These are phyloP conservation scores for Penicillium expansum DNA, from an alignment of 2,329 filamentous ascomycete species.

Conservation along the genomic window DNA sequence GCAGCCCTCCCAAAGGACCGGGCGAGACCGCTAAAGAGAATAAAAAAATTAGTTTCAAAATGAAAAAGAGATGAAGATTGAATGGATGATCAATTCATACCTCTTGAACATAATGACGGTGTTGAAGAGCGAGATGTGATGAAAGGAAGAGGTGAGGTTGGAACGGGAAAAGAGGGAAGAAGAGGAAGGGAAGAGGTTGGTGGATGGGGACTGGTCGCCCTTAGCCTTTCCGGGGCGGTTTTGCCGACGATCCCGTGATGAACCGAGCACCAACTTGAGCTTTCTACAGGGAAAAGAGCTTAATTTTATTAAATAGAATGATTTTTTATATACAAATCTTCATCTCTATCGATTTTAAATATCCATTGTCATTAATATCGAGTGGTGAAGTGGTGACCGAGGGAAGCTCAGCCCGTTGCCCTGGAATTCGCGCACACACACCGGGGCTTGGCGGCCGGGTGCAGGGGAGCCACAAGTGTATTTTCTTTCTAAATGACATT, in stretches of 20 bases:
- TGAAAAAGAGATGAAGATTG: slow-evolving; percentile 23
- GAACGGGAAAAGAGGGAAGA: slow-evolving; percentile 32
- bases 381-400: slow-evolving; percentile 5
- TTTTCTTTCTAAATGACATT: background rate
- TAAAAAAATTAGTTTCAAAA: slow-evolving; percentile 34
- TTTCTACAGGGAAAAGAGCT: slow-evolving; percentile 1
- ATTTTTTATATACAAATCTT: background rate
- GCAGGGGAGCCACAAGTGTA: slow-evolving; percentile 16
- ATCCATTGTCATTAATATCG: slow-evolving; percentile 1
- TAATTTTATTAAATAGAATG: background rate
- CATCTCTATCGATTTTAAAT: background rate
- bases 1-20: slow-evolving; percentile 62
- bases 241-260: slow-evolving; percentile 45
- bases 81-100: slow-evolving; percentile 42
- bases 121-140: slow-evolving; percentile 43
- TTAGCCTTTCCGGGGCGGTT: slow-evolving; percentile 44
- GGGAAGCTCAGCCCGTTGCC: slow-evolving; percentile 14
- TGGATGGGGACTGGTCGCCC: slow-evolving; percentile 35
- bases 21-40: slow-evolving; percentile 59
- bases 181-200: slow-evolving; percentile 35
- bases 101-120: slow-evolving; percentile 61
- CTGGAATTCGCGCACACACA: slow-evolving; percentile 22
- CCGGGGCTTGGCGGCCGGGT: slow-evolving; percentile 25
- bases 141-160: slow-evolving; percentile 21
- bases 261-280: slow-evolving; percentile 29